Evolutionary conservation across 345 rosid genomes (phyloP), one percentile per base, ranked within the genome.

Genomic region (Diplotaxis tenuifolia): DNA sequence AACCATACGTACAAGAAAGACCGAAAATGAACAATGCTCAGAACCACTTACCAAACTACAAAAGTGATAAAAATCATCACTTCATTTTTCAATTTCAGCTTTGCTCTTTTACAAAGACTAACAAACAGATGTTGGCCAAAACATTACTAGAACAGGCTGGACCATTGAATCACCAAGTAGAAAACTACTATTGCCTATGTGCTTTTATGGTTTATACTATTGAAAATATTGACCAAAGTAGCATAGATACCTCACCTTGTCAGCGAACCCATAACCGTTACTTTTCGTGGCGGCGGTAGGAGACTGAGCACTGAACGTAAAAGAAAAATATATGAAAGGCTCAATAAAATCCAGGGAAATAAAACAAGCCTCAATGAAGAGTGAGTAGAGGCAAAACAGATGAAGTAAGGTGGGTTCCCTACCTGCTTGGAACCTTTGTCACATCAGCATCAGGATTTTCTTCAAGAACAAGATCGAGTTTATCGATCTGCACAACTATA

Each of bases 261-360:
- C 99, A 34, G 99, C 97, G 81, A 90, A 92, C 71, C 99, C 99
- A 72, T 95, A 95, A 69, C 99, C 94, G 9, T 86, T 84, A 62
- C 94, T 84, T 84, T 87, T 92, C 71, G 75, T 85, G 36, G 97
- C 73, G 82, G 82, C 80, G 59, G 88, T 61, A 22, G 91, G 78
- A 34, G 91, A 80, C 68, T 83, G 92, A 16, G 61, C 1, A 77
- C 98, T 95, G 88, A 79, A 85, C 21, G 28, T 11, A 7, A 2
- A 20, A 28, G 8, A 10, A 18, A n/a, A 16, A 0, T 14, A 27
- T 12, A 70, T 10, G 3, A 9, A n/a, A 65, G 9, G 5, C 8
- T 64, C 71, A 57, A 32, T 61, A 25, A 16, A 3, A 7, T 20
- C 65, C 2, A 49, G 21, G 22, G 12, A 58, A 19, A 65, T 36